Percentiles rank a stretch among this genome's conserved stretches.
Conservation (phyloP, 352 stramenopile genomes). For the Globisporangium takayamanum region DNA sequence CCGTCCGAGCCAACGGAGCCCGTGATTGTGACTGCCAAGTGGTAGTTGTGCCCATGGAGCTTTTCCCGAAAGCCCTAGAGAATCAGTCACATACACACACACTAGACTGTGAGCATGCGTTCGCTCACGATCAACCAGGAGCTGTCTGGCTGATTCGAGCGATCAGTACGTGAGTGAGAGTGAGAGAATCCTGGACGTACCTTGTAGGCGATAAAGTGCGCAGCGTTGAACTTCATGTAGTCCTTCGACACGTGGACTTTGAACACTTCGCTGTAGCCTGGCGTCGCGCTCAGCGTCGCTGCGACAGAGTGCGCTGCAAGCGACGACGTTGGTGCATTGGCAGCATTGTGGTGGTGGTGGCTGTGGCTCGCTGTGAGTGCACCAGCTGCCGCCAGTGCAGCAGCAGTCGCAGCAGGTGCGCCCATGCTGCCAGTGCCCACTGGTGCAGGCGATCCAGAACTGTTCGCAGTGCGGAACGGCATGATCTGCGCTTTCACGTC, state of each 20-base stretch:
- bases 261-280: constrained; percentile 64
- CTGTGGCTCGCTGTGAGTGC: background rate
- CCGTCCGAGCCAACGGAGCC: constrained; percentile 87
- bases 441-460: background rate
- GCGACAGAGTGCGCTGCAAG: constrained; percentile 9
- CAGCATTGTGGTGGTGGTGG: background rate
- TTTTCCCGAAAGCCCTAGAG: constrained; percentile 92
- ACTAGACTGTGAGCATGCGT: no score
- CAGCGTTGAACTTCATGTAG: constrained; percentile 90
- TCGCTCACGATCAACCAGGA: no score
- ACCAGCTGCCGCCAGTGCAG: background rate
- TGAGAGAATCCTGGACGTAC: constrained; percentile 12
- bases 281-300: constrained; percentile 6
- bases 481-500: constrained; percentile 77
- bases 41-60: constrained; percentile 98
- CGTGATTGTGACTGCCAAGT: constrained; percentile 87
- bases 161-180: no score
- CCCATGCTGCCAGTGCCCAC: background rate
- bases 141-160: no score
- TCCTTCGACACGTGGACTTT: constrained; percentile 87
- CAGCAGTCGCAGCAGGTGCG: background rate
- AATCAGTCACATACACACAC: constrained; percentile 6
- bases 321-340: background rate
- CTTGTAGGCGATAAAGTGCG: constrained; percentile 89
- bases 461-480: constrained; percentile 24